Conservation (phyloP, 345 rosid genomes). For the Citrus unshiu region DNA sequence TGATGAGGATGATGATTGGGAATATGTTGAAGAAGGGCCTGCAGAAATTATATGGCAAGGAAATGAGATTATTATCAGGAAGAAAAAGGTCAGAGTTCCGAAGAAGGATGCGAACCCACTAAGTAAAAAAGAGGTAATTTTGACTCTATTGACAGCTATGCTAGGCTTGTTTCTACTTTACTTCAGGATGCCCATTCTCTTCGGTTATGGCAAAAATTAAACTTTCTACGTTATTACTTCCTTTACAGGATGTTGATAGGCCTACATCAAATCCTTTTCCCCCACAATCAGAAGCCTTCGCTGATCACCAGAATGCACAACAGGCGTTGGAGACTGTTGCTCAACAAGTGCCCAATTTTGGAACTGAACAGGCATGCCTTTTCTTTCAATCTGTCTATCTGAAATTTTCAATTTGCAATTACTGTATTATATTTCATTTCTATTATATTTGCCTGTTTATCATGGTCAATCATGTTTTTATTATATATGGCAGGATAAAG, state of each 20-base stretch:
- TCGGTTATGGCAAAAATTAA: slow-evolving; percentile 1
- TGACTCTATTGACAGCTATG: background rate
- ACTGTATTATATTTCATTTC: background rate
- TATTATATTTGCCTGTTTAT: background rate
- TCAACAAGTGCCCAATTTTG: slow-evolving; percentile 86
- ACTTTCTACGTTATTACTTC: slow-evolving; percentile 1
- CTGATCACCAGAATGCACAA: slow-evolving; percentile 53
- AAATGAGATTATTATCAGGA: slow-evolving; percentile 77
- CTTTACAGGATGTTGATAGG: slow-evolving; percentile 59
- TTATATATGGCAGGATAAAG: slow-evolving; percentile 68
- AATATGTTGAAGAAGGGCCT: slow-evolving; percentile 85
- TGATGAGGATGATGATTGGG: slow-evolving; percentile 70
- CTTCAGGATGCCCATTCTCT: background rate
- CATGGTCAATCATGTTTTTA: background rate
- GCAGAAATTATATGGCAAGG: slow-evolving; percentile 88
- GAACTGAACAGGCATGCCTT: slow-evolving; percentile 77
- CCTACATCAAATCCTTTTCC: slow-evolving; percentile 95
- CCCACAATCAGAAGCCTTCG: slow-evolving; percentile 61
- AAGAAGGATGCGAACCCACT: slow-evolving; percentile 38
- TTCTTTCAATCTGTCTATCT: background rate
- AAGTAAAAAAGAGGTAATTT: slow-evolving; percentile 46
- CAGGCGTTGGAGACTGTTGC: slow-evolving; percentile 69
- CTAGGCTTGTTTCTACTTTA: background rate
- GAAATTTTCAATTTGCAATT: background rate
- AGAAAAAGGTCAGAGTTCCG: slow-evolving; percentile 73